A percentile compares a stretch with the other conserved stretches of the same genome.
These are phyloP conservation scores for Tolypocladium paradoxum DNA, from an alignment of 2,329 filamentous ascomycete genomes.

Conservation along the genomic window DNA sequence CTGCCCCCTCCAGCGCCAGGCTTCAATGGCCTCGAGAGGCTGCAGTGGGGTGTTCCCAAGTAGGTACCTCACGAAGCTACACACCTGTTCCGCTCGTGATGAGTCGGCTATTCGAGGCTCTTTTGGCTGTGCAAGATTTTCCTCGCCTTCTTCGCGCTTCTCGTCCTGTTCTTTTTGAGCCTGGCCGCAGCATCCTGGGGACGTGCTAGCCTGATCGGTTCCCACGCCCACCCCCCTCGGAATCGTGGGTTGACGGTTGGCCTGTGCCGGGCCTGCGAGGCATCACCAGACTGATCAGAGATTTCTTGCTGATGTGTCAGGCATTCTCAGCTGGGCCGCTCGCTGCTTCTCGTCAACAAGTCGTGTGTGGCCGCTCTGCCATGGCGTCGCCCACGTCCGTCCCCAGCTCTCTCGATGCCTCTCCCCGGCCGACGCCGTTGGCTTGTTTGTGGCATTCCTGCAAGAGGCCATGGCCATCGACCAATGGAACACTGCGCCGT, in stretches of 20 bases:
- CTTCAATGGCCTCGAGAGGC: not conserved
- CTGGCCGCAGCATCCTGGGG: conserved; percentile 2
- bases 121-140: conserved; percentile 6
- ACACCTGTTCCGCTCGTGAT: conserved; percentile 6
- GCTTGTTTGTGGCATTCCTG: not conserved
- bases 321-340: not conserved
- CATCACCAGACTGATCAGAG: conserved; percentile 11
- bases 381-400: not conserved
- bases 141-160: conserved; percentile 5
- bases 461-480: not conserved
- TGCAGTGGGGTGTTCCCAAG: not conserved
- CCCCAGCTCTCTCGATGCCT: not conserved
- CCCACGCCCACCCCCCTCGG: conserved; percentile 1
- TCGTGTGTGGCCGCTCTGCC: not conserved
- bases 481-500: not conserved
- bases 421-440: not conserved
- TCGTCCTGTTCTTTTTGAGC: conserved; percentile 3
- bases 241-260: conserved; percentile 3
- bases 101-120: conserved; percentile 24
- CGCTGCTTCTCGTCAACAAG: not conserved
- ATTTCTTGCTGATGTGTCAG: conserved; percentile 4
- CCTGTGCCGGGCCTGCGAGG: conserved; percentile 4
- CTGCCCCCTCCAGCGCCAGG: not conserved
- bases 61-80: not conserved
- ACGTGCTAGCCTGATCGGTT: conserved; percentile 5